Evolutionary conservation across 306 rosid genomes (phyloP).

Genomic region (Canavalia gladiata): DNA sequence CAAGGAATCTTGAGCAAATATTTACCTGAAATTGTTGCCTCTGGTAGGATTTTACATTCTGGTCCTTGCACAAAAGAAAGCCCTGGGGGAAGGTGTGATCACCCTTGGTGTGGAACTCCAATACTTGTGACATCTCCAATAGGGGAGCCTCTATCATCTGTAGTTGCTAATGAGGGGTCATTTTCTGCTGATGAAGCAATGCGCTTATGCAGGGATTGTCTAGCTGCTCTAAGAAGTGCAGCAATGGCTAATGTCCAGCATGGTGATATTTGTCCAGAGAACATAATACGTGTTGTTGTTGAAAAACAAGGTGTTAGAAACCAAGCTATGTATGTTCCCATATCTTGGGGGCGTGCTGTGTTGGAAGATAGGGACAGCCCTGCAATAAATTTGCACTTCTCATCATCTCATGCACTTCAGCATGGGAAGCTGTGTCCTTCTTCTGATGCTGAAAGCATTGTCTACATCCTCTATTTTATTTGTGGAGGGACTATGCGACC

Average conservation of each 20-base stretch:
- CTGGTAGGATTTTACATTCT: constrained; percentile 85
- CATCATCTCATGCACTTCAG: constrained; percentile 92
- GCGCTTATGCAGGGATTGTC: constrained; percentile 83
- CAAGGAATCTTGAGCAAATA: constrained; percentile 75
- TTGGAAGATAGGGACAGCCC: constrained; percentile 94
- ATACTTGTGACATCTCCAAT: constrained; percentile 87
- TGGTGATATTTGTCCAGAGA: constrained; percentile 92
- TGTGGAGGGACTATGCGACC: constrained; percentile 73
- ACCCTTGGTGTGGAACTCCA: constrained; percentile 92
- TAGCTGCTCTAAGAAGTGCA: constrained; percentile 81
- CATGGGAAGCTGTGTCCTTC: constrained; percentile 95
- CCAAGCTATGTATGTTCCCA: constrained; percentile 63
- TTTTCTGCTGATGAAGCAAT: constrained; percentile 78
- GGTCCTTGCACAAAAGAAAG: constrained; percentile 81
- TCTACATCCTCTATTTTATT: constrained; percentile 72
- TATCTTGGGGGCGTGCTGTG: constrained; percentile 93
- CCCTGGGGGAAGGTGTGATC: constrained; percentile 87
- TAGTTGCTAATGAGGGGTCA: constrained; percentile 66
- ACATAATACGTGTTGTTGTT: constrained; percentile 71
- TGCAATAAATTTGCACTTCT: constrained; percentile 83
- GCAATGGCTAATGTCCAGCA: constrained; percentile 79
- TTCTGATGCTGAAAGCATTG: constrained; percentile 94
- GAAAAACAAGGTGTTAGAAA: constrained; percentile 57
- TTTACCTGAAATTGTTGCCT: constrained; percentile 83
- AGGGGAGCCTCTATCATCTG: constrained; percentile 74